Conservation (phyloP, 345 rosid genomes). For the Gossypium australe region DNA sequence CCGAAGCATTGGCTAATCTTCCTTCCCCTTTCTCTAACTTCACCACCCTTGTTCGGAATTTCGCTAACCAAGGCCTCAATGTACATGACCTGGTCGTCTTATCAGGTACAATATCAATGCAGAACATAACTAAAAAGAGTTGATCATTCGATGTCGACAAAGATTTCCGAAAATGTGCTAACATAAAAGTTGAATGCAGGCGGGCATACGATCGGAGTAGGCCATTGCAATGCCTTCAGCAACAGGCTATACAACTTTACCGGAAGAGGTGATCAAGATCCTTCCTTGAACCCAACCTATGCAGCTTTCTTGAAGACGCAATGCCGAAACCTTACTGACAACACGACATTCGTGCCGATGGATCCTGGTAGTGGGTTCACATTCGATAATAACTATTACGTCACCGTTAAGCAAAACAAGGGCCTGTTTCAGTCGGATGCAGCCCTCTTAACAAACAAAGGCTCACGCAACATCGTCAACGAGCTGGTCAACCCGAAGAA, state of each 20-base stretch:
- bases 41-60: slow-evolving; percentile 33
- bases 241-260: slow-evolving; percentile 68
- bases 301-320: slow-evolving; percentile 34
- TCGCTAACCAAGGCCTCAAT: slow-evolving; percentile 37
- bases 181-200: slow-evolving; percentile 25
- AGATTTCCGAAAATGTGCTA: neutral
- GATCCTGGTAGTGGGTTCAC: slow-evolving; percentile 41
- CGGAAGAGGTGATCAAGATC: slow-evolving; percentile 56
- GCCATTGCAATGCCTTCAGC: slow-evolving; percentile 46
- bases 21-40: slow-evolving; percentile 58
- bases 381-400: slow-evolving; percentile 48
- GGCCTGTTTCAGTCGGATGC: slow-evolving; percentile 65
- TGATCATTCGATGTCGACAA: neutral
- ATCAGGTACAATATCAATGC: slow-evolving; percentile 35
- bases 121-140: neutral
- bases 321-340: slow-evolving; percentile 32
- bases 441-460: slow-evolving; percentile 37
- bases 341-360: slow-evolving; percentile 38
- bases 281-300: slow-evolving; percentile 38
- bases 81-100: slow-evolving; percentile 66
- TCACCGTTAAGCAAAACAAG: slow-evolving; percentile 30
- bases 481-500: slow-evolving; percentile 12
- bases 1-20: slow-evolving; percentile 36
- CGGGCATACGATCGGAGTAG: slow-evolving; percentile 57
- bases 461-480: slow-evolving; percentile 15